Evolutionary conservation across 179 eudicot species (phyloP), one percentile per base, ranked within the genome.

Genomic region (Heliamphora pulchella): DNA sequence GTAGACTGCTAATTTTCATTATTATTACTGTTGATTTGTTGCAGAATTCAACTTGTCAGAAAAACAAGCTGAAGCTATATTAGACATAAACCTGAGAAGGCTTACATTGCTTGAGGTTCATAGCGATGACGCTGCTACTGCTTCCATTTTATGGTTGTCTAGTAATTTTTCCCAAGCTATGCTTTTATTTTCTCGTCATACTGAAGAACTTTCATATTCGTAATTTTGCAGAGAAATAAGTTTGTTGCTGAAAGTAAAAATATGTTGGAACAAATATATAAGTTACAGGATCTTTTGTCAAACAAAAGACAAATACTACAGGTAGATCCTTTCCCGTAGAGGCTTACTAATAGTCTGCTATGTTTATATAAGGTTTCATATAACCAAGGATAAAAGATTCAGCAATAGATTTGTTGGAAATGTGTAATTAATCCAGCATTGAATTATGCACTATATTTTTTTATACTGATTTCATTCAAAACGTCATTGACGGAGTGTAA

Each of bases 21-120:
- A 41, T 71, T 13, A 55, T 73, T 58, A 54, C 8, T 55, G 2
- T 54, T 74, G 48, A 61, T 83, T 82, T 86, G 31, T 73, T 85
- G 83, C 93, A 96, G 99, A 82, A 78, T 94, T 88, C 80, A 88
- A 78, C 82, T 87, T 96, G 87, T 90, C 98, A 79, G 97, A 92
- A 68, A 96, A 92, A 85, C 99, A 96, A 91, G 96, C 97, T 80
- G 98, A 94, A 77, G 97, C 99, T 46, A 91, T 96, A 87, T 77
- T 96, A 83, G 99, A 94, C 83, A 94, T 96, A 62, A 91, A 88
- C 86, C 86, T 96, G 83, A 88, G 99, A 84, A 90, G 81, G 89
- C 97, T 96, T 72, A 92, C 96, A 75, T 79, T 69, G 78, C 97
- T 94, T 79, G 99, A 96, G 98, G 99, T 96, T 58, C 78, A 76